phyloP scores from a whole-genome alignment of 2,329 filamentous ascomycete genomes.

The Colletotrichum musae region DNA sequence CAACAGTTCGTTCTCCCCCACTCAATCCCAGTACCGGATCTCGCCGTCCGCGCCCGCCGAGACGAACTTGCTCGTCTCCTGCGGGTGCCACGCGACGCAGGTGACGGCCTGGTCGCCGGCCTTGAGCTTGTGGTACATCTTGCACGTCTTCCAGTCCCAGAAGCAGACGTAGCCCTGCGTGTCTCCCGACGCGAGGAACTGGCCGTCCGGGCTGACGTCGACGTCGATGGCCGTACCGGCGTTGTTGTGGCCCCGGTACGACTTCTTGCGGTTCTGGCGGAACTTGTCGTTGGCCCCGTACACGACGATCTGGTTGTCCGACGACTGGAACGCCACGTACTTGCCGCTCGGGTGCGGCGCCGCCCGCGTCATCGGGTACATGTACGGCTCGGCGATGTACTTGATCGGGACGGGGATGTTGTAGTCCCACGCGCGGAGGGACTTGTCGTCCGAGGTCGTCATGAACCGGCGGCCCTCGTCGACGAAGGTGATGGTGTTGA shows the following conservation, averaged over 20 bases:
- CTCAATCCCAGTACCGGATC: constrained; percentile 93
- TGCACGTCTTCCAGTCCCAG: constrained; percentile 99
- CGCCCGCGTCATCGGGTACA: constrained; percentile 95
- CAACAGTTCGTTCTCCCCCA: too few species aligned
- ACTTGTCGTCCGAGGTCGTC: constrained; percentile 98
- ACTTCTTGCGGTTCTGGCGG: constrained; percentile 97
- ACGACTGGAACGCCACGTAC: constrained; percentile 90
- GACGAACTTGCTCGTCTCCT: constrained; percentile 94
- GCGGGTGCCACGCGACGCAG: constrained; percentile 96
- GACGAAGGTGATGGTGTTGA: constrained; percentile 98
- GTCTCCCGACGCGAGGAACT: constrained; percentile 91
- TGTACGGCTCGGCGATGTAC: constrained; percentile 96
- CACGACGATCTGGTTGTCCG: constrained; percentile 96
- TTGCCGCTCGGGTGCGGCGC: constrained; percentile 90
- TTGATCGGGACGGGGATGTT: constrained; percentile 99
- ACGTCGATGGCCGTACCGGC: constrained; percentile 94
- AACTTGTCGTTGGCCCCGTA: constrained; percentile 97
- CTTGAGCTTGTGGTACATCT: constrained; percentile 97
- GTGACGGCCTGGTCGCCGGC: constrained; percentile 87
- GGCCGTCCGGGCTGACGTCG: constrained; percentile 89
- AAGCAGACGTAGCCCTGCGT: constrained; percentile 92
- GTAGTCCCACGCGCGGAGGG: constrained; percentile 96
- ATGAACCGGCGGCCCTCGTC: constrained; percentile 96
- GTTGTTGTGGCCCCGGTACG: constrained; percentile 95
- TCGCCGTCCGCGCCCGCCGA: constrained; percentile 91